Evolutionary conservation across 352 stramenopile species (phyloP).

Genomic region (Globisporangium nunn): DNA sequence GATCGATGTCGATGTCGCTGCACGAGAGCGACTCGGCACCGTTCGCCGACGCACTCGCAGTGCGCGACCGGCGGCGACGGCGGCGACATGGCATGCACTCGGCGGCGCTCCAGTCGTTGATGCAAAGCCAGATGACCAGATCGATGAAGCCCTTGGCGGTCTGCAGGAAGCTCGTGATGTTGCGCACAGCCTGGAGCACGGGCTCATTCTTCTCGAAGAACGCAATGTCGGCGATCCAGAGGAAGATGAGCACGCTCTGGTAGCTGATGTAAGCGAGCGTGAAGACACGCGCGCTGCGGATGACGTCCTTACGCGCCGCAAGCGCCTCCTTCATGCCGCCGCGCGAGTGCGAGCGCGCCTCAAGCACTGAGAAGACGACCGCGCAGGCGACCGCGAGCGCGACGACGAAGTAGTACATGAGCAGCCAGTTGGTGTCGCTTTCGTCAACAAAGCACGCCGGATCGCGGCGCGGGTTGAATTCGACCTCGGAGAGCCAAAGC

Average conservation of each 20-base stretch:
- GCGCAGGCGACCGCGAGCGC: slow-evolving; percentile 62
- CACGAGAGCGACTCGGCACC: slow-evolving; percentile 34
- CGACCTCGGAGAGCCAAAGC: slow-evolving; percentile 45
- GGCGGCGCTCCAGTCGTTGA: slow-evolving; percentile 42
- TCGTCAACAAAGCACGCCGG: slow-evolving; percentile 71
- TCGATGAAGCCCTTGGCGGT: slow-evolving; percentile 76
- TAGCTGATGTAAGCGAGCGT: slow-evolving; percentile 77
- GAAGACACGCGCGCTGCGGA: slow-evolving; percentile 74
- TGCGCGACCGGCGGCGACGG: background rate
- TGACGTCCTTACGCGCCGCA: slow-evolving; percentile 75
- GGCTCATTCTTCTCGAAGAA: slow-evolving; percentile 26
- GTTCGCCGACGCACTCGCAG: slow-evolving; percentile 1
- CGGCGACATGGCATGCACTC: slow-evolving; percentile 16
- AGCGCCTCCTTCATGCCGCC: slow-evolving; percentile 73
- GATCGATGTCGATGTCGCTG: slow-evolving; percentile 74
- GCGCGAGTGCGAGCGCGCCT: slow-evolving; percentile 65
- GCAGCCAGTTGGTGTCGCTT: slow-evolving; percentile 45
- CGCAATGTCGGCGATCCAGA: slow-evolving; percentile 62
- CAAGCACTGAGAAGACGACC: slow-evolving; percentile 52
- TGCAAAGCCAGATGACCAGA: slow-evolving; percentile 77
- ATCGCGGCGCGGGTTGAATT: slow-evolving; percentile 44
- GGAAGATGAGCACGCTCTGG: slow-evolving; percentile 75
- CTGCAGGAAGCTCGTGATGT: slow-evolving; percentile 62
- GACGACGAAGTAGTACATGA: slow-evolving; percentile 75
- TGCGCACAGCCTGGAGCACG: slow-evolving; percentile 35